Percentiles rank a stretch among this genome's conserved stretches.
These are phyloP conservation scores for Blastomyces parvus DNA, from an alignment of 2,329 filamentous ascomycete species.

Conservation along the genomic window DNA sequence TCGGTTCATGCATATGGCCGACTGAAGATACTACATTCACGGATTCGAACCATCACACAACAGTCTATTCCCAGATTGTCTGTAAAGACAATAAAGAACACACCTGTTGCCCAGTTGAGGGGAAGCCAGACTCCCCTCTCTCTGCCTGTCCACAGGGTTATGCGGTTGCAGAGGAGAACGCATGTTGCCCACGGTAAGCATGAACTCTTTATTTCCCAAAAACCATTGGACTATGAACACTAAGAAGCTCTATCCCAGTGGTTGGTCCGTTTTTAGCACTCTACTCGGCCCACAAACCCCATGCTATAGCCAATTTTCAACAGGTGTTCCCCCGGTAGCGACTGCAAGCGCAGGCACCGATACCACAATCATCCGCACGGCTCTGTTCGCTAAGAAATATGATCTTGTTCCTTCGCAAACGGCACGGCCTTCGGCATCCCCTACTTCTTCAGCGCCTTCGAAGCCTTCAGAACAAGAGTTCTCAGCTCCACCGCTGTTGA, in stretches of 20 bases:
- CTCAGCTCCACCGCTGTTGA: slow-evolving; percentile 9
- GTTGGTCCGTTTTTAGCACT: slow-evolving; percentile 18
- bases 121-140: slow-evolving; percentile 9
- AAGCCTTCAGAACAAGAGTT: not conserved
- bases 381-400: slow-evolving; percentile 24
- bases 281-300: slow-evolving; percentile 23
- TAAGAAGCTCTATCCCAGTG: slow-evolving; percentile 10
- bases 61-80: slow-evolving; percentile 16
- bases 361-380: slow-evolving; percentile 16
- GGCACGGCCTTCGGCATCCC: not conserved
- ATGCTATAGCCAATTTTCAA: slow-evolving; percentile 19
- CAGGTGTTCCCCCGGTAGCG: slow-evolving; percentile 17
- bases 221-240: not conserved
- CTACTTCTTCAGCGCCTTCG: not conserved
- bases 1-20: slow-evolving; percentile 16
- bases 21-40: slow-evolving; percentile 11
- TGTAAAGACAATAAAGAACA: slow-evolving; percentile 13
- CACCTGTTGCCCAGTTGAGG: slow-evolving; percentile 17
- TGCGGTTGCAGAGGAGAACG: slow-evolving; percentile 12
- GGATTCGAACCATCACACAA: slow-evolving; percentile 5
- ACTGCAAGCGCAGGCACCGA: slow-evolving; percentile 18
- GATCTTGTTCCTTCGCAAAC: slow-evolving; percentile 12
- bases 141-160: slow-evolving; percentile 19
- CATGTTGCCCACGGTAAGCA: slow-evolving; percentile 20
- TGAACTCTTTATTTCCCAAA: not conserved